phyloP scores from a whole-genome alignment of 768 basidiomycete genomes.

The Russula emetica region DNA sequence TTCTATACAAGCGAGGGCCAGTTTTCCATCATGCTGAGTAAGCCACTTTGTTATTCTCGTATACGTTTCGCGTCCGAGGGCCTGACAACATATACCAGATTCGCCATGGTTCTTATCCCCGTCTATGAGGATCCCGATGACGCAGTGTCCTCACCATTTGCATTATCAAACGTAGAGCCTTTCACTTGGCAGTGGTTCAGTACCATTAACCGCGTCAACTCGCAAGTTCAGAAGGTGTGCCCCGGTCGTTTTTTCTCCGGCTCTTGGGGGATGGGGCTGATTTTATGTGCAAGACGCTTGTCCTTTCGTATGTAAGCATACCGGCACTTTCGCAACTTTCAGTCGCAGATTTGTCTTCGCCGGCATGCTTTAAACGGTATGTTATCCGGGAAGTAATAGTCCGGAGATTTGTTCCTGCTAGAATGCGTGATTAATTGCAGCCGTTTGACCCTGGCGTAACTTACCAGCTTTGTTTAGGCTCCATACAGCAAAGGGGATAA shows the following conservation, averaged over 20 bases:
- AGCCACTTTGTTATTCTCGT: conserved; percentile 33
- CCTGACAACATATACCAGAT: conserved; percentile 45
- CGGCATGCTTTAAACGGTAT: conserved; percentile 72
- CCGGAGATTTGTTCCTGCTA: conserved; percentile 82
- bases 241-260: neutral
- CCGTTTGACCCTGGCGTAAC: no score
- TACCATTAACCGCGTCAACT: conserved; percentile 94
- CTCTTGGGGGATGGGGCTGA: neutral
- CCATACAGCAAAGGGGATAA: no score
- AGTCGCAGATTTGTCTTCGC: conserved; percentile 52
- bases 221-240: conserved; percentile 90
- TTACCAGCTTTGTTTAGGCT: no score
- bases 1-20: conserved; percentile 91
- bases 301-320: conserved; percentile 89
- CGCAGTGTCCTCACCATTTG: conserved; percentile 56
- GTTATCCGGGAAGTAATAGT: conserved; percentile 80
- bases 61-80: neutral
- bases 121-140: conserved; percentile 84
- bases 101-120: conserved; percentile 86
- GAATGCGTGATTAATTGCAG: conserved; percentile 85
- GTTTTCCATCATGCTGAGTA: conserved; percentile 96
- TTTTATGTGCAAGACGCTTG: conserved; percentile 61
- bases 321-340: conserved; percentile 64
- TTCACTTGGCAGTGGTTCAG: conserved; percentile 95
- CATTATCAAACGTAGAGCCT: conserved; percentile 61